Evolutionary conservation across 768 basidiomycete species (phyloP).

Genomic region (Collybia sp.): DNA sequence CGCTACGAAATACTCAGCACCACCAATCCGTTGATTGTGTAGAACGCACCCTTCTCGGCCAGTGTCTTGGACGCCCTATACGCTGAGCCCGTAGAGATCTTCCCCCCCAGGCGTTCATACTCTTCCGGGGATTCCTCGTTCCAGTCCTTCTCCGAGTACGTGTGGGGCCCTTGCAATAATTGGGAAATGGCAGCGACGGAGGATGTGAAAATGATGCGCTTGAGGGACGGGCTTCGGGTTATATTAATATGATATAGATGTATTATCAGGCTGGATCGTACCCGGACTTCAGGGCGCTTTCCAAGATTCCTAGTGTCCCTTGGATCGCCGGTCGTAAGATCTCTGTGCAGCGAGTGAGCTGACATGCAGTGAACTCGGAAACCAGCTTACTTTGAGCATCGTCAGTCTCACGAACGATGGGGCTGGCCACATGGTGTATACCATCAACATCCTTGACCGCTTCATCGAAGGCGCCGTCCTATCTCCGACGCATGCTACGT

Average conservation of each 20-base stretch:
- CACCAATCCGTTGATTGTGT: neutral
- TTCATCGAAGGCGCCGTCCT: slow-evolving; percentile 74
- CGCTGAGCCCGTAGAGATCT: slow-evolving; percentile 31
- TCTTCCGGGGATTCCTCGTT: slow-evolving; percentile 42
- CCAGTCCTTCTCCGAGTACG: slow-evolving; percentile 43
- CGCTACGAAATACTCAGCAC: slow-evolving; percentile 18
- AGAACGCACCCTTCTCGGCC: slow-evolving; percentile 48
- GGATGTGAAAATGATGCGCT: slow-evolving; percentile 67
- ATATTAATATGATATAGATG: too few species aligned
- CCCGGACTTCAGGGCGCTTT: slow-evolving; percentile 49
- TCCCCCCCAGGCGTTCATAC: slow-evolving; percentile 43
- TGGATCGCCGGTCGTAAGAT: slow-evolving; percentile 64
- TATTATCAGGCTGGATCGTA: slow-evolving; percentile 13
- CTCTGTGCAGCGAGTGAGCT: slow-evolving; percentile 26
- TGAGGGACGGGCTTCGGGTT: slow-evolving; percentile 26
- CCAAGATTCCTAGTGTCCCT: slow-evolving; percentile 59
- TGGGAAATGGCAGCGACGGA: slow-evolving; percentile 47
- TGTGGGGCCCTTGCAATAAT: neutral
- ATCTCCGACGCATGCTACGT: neutral
- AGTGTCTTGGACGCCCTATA: slow-evolving; percentile 64
- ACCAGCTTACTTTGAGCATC: slow-evolving; percentile 30
- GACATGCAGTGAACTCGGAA: neutral
- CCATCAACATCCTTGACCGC: slow-evolving; percentile 74
- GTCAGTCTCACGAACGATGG: slow-evolving; percentile 40
- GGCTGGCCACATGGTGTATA: slow-evolving; percentile 66